Evolutionary conservation across 1,284 basidiomycete genomes (phyloP).

Genomic region (Ustilago bromivora): DNA sequence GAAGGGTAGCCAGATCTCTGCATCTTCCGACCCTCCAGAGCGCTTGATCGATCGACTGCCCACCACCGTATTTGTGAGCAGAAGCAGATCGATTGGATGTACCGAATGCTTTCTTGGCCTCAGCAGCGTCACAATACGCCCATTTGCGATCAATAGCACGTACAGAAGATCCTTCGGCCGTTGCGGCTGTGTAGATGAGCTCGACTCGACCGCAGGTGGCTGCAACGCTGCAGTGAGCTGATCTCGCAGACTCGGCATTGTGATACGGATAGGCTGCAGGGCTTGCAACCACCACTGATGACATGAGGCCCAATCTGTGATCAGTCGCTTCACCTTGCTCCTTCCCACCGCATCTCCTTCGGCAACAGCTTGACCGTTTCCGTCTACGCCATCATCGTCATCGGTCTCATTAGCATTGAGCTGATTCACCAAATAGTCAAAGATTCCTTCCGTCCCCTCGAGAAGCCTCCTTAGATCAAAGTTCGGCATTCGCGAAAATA

Average conservation of each 20-base stretch:
- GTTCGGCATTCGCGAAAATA: conserved; percentile 88
- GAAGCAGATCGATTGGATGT: conserved; percentile 76
- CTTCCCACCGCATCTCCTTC: background rate
- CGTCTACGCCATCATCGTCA: background rate
- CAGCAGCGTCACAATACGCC: conserved; percentile 85
- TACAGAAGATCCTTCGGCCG: conserved; percentile 82
- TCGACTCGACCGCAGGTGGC: conserved; percentile 37
- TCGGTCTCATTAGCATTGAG: conserved; percentile 50
- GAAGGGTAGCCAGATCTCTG: conserved; percentile 91
- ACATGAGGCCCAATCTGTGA: conserved; percentile 71
- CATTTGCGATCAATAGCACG: conserved; percentile 82
- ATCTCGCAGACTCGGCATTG: conserved; percentile 72
- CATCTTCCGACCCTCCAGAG: conserved; percentile 71
- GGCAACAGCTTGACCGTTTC: too few relatives aligned
- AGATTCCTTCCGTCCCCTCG: conserved; percentile 74
- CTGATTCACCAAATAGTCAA: conserved; percentile 53
- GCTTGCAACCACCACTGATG: conserved; percentile 77
- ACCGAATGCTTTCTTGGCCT: conserved; percentile 92
- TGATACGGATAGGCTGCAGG: conserved; percentile 82
- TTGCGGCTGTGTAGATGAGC: conserved; percentile 70
- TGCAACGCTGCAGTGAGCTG: conserved; percentile 71
- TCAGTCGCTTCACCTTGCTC: background rate
- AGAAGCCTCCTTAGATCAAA: conserved; percentile 89
- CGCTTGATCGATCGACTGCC: conserved; percentile 73
- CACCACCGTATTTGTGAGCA: conserved; percentile 73